Conservation (phyloP, 805 yeast genomes). For the Ogataea pilisensis region DNA sequence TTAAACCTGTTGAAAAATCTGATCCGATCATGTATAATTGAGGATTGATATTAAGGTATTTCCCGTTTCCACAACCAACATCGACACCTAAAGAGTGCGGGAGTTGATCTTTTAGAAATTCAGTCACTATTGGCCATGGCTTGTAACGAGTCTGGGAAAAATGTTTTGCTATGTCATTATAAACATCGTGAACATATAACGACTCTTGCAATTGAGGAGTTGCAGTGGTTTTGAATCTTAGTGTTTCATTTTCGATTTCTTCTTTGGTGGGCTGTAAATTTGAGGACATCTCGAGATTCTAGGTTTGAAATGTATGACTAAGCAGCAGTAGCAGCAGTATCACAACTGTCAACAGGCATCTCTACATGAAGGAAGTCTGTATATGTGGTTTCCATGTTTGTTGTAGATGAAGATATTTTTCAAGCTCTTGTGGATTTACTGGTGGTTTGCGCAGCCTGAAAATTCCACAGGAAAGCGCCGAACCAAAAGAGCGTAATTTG, state of each 20-base stretch:
- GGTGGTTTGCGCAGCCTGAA: no score
- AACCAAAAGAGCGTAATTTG: no score
- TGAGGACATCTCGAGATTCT: no score
- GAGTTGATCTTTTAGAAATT: constrained; percentile 48
- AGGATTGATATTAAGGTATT: constrained; percentile 71
- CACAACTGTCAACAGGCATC: no score
- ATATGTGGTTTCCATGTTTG: no score
- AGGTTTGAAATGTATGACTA: no score
- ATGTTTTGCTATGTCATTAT: constrained; percentile 88
- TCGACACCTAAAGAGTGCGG: constrained; percentile 76
- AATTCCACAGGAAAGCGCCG: no score
- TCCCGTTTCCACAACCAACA: constrained; percentile 97
- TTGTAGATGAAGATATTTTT: no score
- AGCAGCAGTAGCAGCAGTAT: no score
- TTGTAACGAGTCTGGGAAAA: constrained; percentile 92
- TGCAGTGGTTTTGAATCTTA: constrained; percentile 23
- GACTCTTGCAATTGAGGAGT: constrained; percentile 63
- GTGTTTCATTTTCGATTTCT: constrained; percentile 26
- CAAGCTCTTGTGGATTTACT: no score
- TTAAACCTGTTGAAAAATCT: constrained; percentile 67
- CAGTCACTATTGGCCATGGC: constrained; percentile 95
- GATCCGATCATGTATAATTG: constrained; percentile 69
- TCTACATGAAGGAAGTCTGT: no score
- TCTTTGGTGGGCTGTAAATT: constrained; percentile 28
- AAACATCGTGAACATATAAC: constrained; percentile 82